Evolutionary conservation across 2,329 filamentous ascomycete genomes (phyloP).

Genomic region (Monosporascus sp.): DNA sequence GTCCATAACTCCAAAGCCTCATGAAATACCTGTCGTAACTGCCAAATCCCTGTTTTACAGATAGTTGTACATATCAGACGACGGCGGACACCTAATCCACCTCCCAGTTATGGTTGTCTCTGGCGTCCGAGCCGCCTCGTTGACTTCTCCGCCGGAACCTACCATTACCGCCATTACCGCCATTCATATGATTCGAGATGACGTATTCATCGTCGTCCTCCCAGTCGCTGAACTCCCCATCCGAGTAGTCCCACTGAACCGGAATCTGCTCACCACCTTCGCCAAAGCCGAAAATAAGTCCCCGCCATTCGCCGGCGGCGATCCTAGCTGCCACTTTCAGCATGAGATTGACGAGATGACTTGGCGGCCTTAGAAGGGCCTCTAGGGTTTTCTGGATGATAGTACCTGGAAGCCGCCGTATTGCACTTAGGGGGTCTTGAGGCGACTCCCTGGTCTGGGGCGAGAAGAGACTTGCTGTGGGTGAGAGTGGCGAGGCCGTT

Average conservation of each 20-base stretch:
- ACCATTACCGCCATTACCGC: constrained; percentile 13
- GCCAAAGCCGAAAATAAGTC: constrained; percentile 48
- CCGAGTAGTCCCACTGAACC: constrained; percentile 59
- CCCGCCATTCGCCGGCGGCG: constrained; percentile 58
- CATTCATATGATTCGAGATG: constrained; percentile 13
- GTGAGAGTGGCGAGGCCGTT: constrained; percentile 62
- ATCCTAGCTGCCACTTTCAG: constrained; percentile 76
- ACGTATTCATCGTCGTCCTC: constrained; percentile 49
- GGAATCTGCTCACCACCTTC: constrained; percentile 50
- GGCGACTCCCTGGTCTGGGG: constrained; percentile 35
- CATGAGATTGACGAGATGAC: constrained; percentile 72
- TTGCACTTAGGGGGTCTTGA: constrained; percentile 35
- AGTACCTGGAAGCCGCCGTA: constrained; percentile 52
- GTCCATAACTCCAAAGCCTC: not conserved
- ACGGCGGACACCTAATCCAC: constrained; percentile 23
- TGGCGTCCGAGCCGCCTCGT: not conserved
- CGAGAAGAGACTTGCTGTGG: constrained; percentile 60
- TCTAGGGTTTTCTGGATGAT: constrained; percentile 74
- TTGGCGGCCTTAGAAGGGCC: constrained; percentile 73
- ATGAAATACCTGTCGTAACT: not conserved
- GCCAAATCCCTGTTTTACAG: not conserved
- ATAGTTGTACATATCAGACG: not conserved
- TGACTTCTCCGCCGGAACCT: not conserved
- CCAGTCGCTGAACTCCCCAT: constrained; percentile 49
- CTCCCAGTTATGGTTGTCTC: constrained; percentile 24